phyloP scores from a whole-genome alignment of 192 early-diverging fungal genomes.

The Chytriomyces confervae region DNA sequence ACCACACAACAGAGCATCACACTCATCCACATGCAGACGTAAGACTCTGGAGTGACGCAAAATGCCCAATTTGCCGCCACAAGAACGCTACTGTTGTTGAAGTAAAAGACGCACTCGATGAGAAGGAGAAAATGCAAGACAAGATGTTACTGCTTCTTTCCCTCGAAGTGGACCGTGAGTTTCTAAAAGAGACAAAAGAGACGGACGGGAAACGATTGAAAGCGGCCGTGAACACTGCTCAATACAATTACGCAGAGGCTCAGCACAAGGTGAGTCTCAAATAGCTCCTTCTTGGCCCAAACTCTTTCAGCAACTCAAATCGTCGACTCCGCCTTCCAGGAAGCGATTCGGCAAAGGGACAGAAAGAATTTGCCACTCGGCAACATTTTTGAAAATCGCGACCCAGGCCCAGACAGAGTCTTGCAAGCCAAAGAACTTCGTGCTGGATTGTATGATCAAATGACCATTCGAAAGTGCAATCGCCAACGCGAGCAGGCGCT shows the following conservation, averaged over 20 bases:
- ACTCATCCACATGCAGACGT: conserved; percentile 53
- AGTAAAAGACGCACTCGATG: conserved; percentile 15
- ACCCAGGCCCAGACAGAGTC: conserved; percentile 40
- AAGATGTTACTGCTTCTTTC: conserved; percentile 52
- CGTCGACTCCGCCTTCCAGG: neutral
- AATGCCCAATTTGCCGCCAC: conserved; percentile 55
- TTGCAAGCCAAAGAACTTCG: conserved; percentile 36
- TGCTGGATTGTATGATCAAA: conserved; percentile 49
- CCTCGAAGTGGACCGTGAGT: conserved; percentile 50
- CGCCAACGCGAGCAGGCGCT: conserved; percentile 18
- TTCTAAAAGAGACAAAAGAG: conserved; percentile 40
- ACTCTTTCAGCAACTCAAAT: too few species aligned
- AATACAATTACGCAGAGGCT: conserved; percentile 48
- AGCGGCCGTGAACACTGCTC: conserved; percentile 40
- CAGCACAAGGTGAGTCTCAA: conserved; percentile 31
- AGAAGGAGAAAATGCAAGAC: conserved; percentile 53
- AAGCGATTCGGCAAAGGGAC: conserved; percentile 17
- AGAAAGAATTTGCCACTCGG: conserved; percentile 44
- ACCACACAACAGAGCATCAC: conserved; percentile 37
- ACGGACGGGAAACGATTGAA: conserved; percentile 35
- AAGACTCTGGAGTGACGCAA: conserved; percentile 50
- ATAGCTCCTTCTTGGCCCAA: too few species aligned
- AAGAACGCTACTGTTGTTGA: conserved; percentile 32
- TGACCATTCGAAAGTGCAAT: conserved; percentile 34
- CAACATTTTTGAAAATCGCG: conserved; percentile 54